A percentile compares a stretch with the other conserved stretches of the same genome.
phyloP scores from a whole-genome alignment of 495 filamentous ascomycete genomes.

The Lindgomyces ingoldianus region DNA sequence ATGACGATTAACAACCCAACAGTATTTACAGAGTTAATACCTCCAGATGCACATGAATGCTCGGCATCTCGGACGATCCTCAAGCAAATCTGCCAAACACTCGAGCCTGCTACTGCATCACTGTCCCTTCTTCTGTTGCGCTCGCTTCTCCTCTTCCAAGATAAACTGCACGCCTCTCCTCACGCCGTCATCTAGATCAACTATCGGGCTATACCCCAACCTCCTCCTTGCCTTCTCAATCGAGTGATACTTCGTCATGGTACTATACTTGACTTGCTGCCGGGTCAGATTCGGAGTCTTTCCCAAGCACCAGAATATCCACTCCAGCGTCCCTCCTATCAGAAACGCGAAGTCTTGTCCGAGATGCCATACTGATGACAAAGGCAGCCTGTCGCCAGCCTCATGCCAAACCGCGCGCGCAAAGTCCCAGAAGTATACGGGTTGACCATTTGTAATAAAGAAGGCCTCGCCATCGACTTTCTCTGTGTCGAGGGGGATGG shows the following conservation, averaged over 20 bases:
- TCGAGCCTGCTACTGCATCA: background rate
- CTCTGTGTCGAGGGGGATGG: constrained; percentile 68
- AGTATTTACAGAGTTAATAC: no score
- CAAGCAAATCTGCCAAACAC: background rate
- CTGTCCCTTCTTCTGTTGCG: constrained; percentile 32
- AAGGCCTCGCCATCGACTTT: constrained; percentile 91
- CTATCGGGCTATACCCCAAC: constrained; percentile 73
- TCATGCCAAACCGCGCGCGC: constrained; percentile 71
- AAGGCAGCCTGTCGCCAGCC: constrained; percentile 43
- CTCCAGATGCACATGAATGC: no score
- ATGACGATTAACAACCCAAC: no score
- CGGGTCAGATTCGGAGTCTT: constrained; percentile 75
- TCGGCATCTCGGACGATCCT: background rate
- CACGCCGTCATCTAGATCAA: constrained; percentile 74
- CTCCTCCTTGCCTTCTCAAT: constrained; percentile 80
- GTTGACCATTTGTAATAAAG: constrained; percentile 89
- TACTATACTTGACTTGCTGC: constrained; percentile 71
- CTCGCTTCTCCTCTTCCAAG: constrained; percentile 52
- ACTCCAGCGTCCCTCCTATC: constrained; percentile 70
- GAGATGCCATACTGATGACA: constrained; percentile 64
- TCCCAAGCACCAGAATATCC: constrained; percentile 64
- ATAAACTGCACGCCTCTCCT: constrained; percentile 67
- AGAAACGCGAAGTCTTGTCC: constrained; percentile 61
- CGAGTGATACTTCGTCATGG: constrained; percentile 84
- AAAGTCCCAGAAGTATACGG: constrained; percentile 97